Evolutionary conservation across 2,329 filamentous ascomycete species (phyloP), one percentile per base, ranked within the genome.

Genomic region (Intubia oerlemansii): DNA sequence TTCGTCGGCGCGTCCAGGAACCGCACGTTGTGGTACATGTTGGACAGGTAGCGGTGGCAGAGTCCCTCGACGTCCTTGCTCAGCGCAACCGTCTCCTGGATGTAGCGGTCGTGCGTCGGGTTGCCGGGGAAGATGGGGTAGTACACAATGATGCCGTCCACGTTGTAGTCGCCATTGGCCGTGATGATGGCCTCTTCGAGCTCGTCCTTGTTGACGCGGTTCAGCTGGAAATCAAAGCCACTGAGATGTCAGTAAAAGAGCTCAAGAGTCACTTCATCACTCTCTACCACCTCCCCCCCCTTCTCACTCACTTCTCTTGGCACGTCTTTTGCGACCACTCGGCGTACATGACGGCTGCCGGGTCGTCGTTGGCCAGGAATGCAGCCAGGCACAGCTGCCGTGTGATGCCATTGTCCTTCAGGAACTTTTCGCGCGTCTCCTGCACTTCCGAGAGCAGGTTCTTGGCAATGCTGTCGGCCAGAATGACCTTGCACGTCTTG

Each of bases 1-100:
- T 81, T 78, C 24, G 61, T 51, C 5, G 75, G 74, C 15, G 71
- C 58, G 52, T 98, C 88, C 32, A 98, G 62, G 57, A 84, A 95
- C 39, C 88, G 80, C 43, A 91, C 69, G 56, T 98, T 98, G 59
- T 93, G 79, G 56, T 95, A 98, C 84, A 98, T 93, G 64, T 98
- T 98, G 66, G 85, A 84, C 45, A 95, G 76, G 55, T 95, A 84
- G 46, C 73, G 74, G 53, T 93, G 85, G 42, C 76, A 81, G 33
- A 98, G 68, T 20, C 88, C 88, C 52, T 98, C 88, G 39, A 98
- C 85, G 44, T 98, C 88, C 53, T 98, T 95, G 50, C 66, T 56
- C 24, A 92, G 64, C 32, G 80, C 72, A 32, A 93, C 82, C 4
- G 90, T 80, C 55, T 93, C 84, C 54, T 95, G 85, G 39, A 98